phyloP scores from a whole-genome alignment of 768 basidiomycete genomes.

The Aureoboletus auriporus region DNA sequence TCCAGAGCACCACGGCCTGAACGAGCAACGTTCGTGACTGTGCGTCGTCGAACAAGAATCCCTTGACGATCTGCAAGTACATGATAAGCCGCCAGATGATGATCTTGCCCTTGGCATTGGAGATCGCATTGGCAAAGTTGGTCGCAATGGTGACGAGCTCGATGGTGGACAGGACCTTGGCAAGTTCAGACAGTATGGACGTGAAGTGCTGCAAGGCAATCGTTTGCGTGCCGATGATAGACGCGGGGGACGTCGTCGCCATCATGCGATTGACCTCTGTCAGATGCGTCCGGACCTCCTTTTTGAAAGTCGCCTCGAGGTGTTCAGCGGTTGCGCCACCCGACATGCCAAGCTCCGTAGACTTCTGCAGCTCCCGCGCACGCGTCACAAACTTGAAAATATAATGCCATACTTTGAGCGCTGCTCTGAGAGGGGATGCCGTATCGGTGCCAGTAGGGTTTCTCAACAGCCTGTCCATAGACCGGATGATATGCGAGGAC shows the following conservation, averaged over 20 bases:
- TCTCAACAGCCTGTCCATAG: conserved; percentile 78
- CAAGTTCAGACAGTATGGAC: conserved; percentile 83
- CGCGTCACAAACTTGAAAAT: conserved; percentile 92
- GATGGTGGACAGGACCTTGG: conserved; percentile 72
- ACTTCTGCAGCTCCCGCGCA: conserved; percentile 85
- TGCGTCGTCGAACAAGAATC: conserved; percentile 80
- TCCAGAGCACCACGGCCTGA: conserved; percentile 87
- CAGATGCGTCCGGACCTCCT: conserved; percentile 75
- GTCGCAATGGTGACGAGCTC: conserved; percentile 88
- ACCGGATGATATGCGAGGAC: conserved; percentile 79
- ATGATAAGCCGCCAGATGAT: conserved; percentile 92
- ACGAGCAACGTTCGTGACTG: conserved; percentile 76
- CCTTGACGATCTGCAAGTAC: conserved; percentile 88
- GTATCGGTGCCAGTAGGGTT: conserved; percentile 69
- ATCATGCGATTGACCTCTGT: conserved; percentile 85
- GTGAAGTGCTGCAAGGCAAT: conserved; percentile 92
- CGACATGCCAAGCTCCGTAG: conserved; percentile 73
- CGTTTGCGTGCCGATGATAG: conserved; percentile 96
- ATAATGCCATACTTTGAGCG: conserved; percentile 95
- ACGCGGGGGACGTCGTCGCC: conserved; percentile 68
- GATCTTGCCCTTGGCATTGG: conserved; percentile 76
- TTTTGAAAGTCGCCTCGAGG: conserved; percentile 79
- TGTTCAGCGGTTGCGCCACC: conserved; percentile 83
- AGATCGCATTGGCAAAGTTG: conserved; percentile 81
- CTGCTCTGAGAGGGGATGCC: conserved; percentile 77